Conservation (phyloP, 2,329 filamentous ascomycete species). For the Polychaeton citri region DNA sequence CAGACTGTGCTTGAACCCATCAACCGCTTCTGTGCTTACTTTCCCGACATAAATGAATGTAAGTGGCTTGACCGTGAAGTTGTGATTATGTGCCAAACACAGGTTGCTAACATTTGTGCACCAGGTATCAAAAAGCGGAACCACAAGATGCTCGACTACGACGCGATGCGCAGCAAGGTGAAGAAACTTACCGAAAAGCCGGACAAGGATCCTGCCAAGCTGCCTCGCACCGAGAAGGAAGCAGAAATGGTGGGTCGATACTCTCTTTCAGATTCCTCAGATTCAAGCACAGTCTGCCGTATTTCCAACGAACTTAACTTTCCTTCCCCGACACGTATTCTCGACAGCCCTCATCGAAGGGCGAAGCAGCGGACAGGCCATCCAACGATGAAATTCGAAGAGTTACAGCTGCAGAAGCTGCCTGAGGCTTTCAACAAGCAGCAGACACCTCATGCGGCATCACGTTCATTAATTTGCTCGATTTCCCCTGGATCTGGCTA, state of each 20-base stretch:
- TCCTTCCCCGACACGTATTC: not conserved
- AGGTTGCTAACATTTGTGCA: not conserved
- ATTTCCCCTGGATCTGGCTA: too few relatives aligned
- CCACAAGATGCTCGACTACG: conserved; percentile 97
- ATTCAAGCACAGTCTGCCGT: not conserved
- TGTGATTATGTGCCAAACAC: not conserved
- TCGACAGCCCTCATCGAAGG: not conserved
- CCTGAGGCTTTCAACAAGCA: not conserved
- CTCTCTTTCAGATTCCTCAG: not conserved
- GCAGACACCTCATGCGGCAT: not conserved
- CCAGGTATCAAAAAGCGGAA: conserved; percentile 91
- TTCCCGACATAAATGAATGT: conserved; percentile 98
- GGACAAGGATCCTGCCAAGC: conserved; percentile 94
- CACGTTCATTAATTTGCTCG: too few relatives aligned
- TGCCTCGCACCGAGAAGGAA: conserved; percentile 92
- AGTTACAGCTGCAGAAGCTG: not conserved
- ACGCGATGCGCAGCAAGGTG: conserved; percentile 86
- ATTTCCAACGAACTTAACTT: not conserved
- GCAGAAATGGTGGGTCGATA: conserved; percentile 53
- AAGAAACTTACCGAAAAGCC: conserved; percentile 97
- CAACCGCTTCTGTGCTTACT: conserved; percentile 91
- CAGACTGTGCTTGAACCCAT: conserved; percentile 94
- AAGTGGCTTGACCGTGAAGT: conserved; percentile 20
- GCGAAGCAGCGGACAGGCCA: not conserved
- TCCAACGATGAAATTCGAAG: not conserved